These are phyloP conservation scores for Ascochyta clinopodiicola DNA, from an alignment of 2,329 filamentous ascomycete genomes.

Conservation along the genomic window DNA sequence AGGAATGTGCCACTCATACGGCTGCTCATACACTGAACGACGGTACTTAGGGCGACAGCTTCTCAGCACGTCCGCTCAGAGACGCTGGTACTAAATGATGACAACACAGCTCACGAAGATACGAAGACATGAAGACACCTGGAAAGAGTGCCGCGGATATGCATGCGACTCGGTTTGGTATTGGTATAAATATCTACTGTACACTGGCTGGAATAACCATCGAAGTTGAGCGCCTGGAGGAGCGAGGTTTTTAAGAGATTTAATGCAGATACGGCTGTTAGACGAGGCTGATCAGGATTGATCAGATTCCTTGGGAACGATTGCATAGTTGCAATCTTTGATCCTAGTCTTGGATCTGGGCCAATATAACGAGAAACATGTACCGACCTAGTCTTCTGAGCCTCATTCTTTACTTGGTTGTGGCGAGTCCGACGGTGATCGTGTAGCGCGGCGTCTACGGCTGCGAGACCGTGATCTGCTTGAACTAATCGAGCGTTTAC, in stretches of 20 bases:
- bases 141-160: background rate
- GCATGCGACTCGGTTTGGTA: background rate
- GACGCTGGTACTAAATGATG: background rate
- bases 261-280: background rate
- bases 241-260: background rate
- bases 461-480: conserved; percentile 46
- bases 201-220: background rate
- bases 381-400: conserved; percentile 21
- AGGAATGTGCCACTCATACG: background rate
- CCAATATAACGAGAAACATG: background rate
- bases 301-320: background rate
- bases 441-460: conserved; percentile 29
- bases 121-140: background rate
- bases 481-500: conserved; percentile 50
- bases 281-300: background rate
- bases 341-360: background rate
- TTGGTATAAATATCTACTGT: conserved; percentile 1
- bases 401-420: conserved; percentile 13
- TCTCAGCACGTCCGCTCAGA: background rate
- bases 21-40: background rate
- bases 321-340: background rate
- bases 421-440: conserved; percentile 28
- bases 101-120: background rate
- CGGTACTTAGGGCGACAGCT: background rate
- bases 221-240: background rate